A percentile compares a stretch with the other conserved stretches of the same genome.
phyloP scores from a whole-genome alignment of 2,329 filamentous ascomycete species.

The Diaporthe sp. region DNA sequence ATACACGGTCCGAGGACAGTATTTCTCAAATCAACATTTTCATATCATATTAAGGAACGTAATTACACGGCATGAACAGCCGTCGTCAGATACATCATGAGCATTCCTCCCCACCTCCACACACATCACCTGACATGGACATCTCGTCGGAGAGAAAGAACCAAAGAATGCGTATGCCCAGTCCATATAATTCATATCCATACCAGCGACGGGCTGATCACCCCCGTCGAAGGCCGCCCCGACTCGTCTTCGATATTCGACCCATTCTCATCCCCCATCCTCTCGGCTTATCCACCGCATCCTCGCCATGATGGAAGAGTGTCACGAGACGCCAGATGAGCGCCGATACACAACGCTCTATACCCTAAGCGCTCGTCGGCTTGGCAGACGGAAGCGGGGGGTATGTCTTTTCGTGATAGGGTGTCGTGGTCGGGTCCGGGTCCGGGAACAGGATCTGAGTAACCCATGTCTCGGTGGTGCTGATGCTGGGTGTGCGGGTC shows the following conservation, averaged over 20 bases:
- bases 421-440: too few relatives aligned
- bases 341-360: neutral
- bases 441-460: too few relatives aligned
- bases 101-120: neutral
- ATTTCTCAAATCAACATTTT: neutral
- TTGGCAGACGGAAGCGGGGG: conserved; percentile 48
- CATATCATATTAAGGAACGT: neutral
- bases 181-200: neutral
- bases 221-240: neutral
- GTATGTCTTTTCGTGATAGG: too few relatives aligned
- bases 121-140: neutral
- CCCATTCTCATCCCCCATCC: neutral
- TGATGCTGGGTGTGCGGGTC: too few relatives aligned
- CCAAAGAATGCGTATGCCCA: neutral
- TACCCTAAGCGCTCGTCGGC: conserved; percentile 40
- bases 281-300: conserved; percentile 75
- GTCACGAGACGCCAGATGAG: neutral
- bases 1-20: neutral
- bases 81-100: neutral
- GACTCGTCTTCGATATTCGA: neutral
- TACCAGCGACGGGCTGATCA: neutral
- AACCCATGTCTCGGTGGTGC: too few relatives aligned
- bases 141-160: neutral
- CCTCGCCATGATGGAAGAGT: conserved; percentile 59
- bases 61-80: neutral